phyloP scores from a whole-genome alignment of 805 yeast genomes.

The Candida stauntonica region DNA sequence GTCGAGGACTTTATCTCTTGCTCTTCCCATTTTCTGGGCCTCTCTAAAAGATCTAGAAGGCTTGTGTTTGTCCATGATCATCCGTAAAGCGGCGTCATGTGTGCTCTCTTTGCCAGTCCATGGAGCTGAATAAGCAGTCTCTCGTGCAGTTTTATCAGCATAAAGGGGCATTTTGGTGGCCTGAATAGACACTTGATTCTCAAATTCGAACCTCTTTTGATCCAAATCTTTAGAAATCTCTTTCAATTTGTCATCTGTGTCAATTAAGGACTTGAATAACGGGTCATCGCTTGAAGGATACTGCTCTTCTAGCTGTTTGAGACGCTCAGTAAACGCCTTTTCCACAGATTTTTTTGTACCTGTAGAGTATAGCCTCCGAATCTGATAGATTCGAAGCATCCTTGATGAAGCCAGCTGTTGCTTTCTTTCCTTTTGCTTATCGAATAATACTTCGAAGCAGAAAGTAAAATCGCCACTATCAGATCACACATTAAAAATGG shows the following conservation, averaged over 20 bases:
- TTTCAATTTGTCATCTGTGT: slow-evolving; percentile 23
- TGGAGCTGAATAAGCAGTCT: slow-evolving; percentile 46
- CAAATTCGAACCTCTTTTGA: slow-evolving; percentile 32
- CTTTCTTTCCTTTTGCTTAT: no score
- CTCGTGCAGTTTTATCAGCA: slow-evolving; percentile 41
- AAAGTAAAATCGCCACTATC: no score
- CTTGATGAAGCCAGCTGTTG: no score
- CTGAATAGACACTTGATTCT: slow-evolving; percentile 38
- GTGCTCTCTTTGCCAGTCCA: slow-evolving; percentile 56
- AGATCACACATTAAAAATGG: not conserved
- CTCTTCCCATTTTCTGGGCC: slow-evolving; percentile 44
- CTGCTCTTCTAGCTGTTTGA: slow-evolving; percentile 25
- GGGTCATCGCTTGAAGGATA: slow-evolving; percentile 24
- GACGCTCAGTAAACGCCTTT: slow-evolving; percentile 25
- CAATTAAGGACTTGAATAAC: slow-evolving; percentile 21
- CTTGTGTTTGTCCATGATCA: slow-evolving; percentile 50
- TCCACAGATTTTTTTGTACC: slow-evolving; percentile 8
- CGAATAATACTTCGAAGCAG: no score
- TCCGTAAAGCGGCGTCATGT: slow-evolving; percentile 45
- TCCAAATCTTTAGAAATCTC: slow-evolving; percentile 29
- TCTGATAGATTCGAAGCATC: not conserved
- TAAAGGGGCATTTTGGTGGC: slow-evolving; percentile 38
- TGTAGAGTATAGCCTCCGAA: slow-evolving; percentile 1
- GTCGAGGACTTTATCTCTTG: slow-evolving; percentile 63
- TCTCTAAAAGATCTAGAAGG: slow-evolving; percentile 31